Evolutionary conservation across 129 eudicot genomes (phyloP), one percentile per base, ranked within the genome.

Genomic region (Tagetes erecta): DNA sequence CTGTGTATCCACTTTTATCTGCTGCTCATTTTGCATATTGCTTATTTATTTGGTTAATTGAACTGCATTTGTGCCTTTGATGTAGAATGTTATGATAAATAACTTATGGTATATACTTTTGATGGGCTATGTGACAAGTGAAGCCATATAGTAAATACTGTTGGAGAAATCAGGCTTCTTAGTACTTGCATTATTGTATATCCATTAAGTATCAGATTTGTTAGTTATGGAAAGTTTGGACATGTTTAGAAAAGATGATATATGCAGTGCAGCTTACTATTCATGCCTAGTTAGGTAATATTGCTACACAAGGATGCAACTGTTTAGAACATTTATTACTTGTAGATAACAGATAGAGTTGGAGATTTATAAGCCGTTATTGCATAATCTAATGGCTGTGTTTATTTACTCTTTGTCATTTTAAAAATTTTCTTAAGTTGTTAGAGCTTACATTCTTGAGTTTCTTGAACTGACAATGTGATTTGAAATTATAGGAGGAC

Each of bases 401-500:
- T 68, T 68, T 46, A 60, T 58, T 70, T 53, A 44, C 30, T 70
- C 8, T 58, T 11, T 74, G 39, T 49, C 64, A 12, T 9, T 52
- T 41, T n/a, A 14, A 47, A 49, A 2, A 10, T 46, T 46, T 12
- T 8, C 53, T 68, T 78, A 6, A 38, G 40, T 12, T 60, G 57
- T 46, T 59, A 60, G 62, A 57, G 34, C 0, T 45, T 70, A 39
- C 70, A 42, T 3, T 44, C 5, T 65, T 51, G 4, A 42, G 74
- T 34, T 42, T 2, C 68, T 66, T 72, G 71, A 9, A 44, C 37
- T 81, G 63, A 78, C 52, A 45, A 71, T 72, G 57, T 72, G 56
- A 30, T 64, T 39, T 64, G 66, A 70, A 49, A 70, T 80, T 85
- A 44, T 83, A 94, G 99, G 87, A 85, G 96, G 84, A 93, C 89